Evolutionary conservation across 2,329 filamentous ascomycete species (phyloP), one percentile per base, ranked within the genome.

Genomic region (Botrytis elliptica): DNA sequence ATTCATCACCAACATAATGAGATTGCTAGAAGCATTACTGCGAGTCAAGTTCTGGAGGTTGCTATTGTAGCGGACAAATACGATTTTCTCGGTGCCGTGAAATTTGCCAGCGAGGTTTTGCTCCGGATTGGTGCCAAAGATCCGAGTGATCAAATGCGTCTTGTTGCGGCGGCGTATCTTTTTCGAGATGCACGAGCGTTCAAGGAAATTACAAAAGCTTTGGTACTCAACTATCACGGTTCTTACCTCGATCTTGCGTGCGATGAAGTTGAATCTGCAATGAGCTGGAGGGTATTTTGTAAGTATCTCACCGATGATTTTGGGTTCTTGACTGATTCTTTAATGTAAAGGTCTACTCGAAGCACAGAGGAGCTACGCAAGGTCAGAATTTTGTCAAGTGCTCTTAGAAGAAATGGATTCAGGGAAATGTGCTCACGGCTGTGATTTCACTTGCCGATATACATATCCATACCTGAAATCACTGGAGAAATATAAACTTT

Each of bases 31-130:
- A 25, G 22, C 40, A 66, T 77, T 55, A 25, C 63, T 63, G 65
- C 75, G 60, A 55, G 72, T 70, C 59, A 73, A 14, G 62, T 75
- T 46, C 70, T 75, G 40, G 52, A 60, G 38, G 29, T 75, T 62
- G 72, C 74, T 22, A 29, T 76, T 25, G 66, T 40, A 71, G 70
- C 75, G 38, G 75, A 76, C 46, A 75, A 76, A 55, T 76, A 73
- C 62, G 75, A 76, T 66, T 76, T 74, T 73, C 52, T 64, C 38
- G 33, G 68, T 57, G 75, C 74, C 33, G 40, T 75, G 29, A 66
- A 67, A 57, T 70, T 74, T 70, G 75, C 74, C 3, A 76, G 36
- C 57, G 46, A 25, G 44, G 60, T 59, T 55, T 76, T 67, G 64
- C 71, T 76, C 63, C 52, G 4, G n/a, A 3, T 63, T 71, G 36